These are phyloP conservation scores for Bruguiera hainesii DNA, from an alignment of 441 rosid species.

Conservation along the genomic window DNA sequence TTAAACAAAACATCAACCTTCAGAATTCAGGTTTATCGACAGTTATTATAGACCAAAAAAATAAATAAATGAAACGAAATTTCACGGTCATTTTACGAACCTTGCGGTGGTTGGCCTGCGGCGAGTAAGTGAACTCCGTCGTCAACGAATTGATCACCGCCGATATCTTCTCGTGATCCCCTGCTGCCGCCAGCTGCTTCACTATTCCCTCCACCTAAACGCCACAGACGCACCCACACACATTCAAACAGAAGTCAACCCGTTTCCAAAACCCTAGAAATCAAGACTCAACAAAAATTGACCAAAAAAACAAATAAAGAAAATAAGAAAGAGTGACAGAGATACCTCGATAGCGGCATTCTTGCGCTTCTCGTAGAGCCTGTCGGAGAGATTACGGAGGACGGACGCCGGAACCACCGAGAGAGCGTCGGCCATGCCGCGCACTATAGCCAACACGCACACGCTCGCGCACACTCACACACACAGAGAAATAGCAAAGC, in stretches of 20 bases:
- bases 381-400: slow-evolving; percentile 92
- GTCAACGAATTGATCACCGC: slow-evolving; percentile 78
- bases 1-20: neutral
- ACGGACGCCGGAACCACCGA: slow-evolving; percentile 65
- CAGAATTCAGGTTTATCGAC: neutral
- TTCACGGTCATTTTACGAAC: slow-evolving; percentile 25
- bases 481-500: too few species aligned
- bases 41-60: neutral
- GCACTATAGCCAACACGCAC: neutral
- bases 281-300: neutral
- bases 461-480: too few species aligned
- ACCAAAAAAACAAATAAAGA: slow-evolving; percentile 5
- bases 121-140: slow-evolving; percentile 71
- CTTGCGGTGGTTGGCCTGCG: slow-evolving; percentile 96
- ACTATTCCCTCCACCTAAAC: slow-evolving; percentile 88
- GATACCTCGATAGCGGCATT: slow-evolving; percentile 97
- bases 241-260: neutral
- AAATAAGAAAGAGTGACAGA: neutral
- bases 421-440: slow-evolving; percentile 69
- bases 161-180: slow-evolving; percentile 95
- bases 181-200: slow-evolving; percentile 70
- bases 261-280: slow-evolving; percentile 29
- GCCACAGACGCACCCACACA: neutral
- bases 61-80: neutral
- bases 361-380: slow-evolving; percentile 99